Base-by-base conservation (phyloP, 1,139 yeast species). In the Sugiyamaella neomexicana region DNA sequence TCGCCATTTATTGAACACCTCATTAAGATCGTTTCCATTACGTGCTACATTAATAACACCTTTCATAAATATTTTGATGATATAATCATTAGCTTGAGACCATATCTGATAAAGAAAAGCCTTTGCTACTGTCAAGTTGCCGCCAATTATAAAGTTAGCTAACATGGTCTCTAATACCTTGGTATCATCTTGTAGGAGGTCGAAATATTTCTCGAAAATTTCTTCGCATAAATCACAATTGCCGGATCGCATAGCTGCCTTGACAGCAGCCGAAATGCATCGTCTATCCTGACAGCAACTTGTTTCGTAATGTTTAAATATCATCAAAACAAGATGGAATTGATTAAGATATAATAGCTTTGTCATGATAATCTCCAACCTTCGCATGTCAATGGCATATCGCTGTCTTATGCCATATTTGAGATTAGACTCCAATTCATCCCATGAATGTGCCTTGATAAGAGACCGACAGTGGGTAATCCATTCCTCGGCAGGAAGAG, bases 51-150 rank as follows among this genome's bases (percentile, higher is more conserved):
- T 47, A 29, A 55, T 43, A 5, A 53, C 57, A 8, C 63, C 64
- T 8, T 52, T 52, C 31, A 64, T 52, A 42, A 55, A 64, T 15
- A 55, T 54, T 39, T 42, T 50, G 20, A 64, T 53, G 10, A 60
- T 55, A 38, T 50, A 49, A n/a, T 57, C 64, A 17, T 43, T 45
- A 5, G 55, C 59, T 8, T 47, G 37, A 12, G 51, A 46, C 57
- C 61, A 56, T 38, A 62, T 50, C 47, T 63, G 65, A 17, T 58
- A 52, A 16, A 63, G 50, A 51, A 62, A 60, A 31, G 62, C 65
- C 50, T 55, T 54, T 1, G 66, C 67, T 10, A 57, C 61, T 1
- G 59, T 57, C 15, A 64, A 46, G 43, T 63, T 60, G 44, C 60
- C 52, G 41, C 55, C 52, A 7, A 54, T 54, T n/a, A 63, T 46